Base-by-base conservation (phyloP, 495 filamentous ascomycete genomes). In the Penicillium bialowiezense region DNA sequence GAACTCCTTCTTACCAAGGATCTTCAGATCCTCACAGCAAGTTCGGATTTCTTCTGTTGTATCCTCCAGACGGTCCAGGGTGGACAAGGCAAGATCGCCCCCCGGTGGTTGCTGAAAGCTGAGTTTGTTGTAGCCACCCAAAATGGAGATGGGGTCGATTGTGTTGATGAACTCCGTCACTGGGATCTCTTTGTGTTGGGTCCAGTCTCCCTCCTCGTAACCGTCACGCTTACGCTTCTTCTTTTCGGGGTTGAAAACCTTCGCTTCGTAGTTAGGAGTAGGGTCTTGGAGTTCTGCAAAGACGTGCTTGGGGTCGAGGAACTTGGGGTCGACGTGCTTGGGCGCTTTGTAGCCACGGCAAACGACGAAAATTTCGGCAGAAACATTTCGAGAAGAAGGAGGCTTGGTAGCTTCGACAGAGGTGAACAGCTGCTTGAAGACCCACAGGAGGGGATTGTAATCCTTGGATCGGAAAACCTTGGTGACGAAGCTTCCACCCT, bases 391-490 rank as follows among this genome's bases (percentile, higher is more conserved):
- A 1, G 90, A 95, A 3, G 92, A 96, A 4, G 93, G 93, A 10
- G 93, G 93, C 69, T 98, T 98, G 7, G 93, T 98, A 5, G 93
- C 91, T 59, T 97, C 91, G 41, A 98, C 93, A 37, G 91, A 92
- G 21, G 76, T 78, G 74, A 98, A 98, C 3, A 97, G 76, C 66
- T 97, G 95, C 59, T 95, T 95, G 77, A 96, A 95, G 34, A 97
- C 92, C 93, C 93, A 99, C 38, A 97, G 81, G 37, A 99, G 73
- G 38, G 88, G 82, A 64, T 97, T 96, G 77, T 96, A 97, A 65
- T 98, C 91, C 60, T 95, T 96, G n/a, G 89, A 95, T 50, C 93
- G 70, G 76, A 99, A 99, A 21, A 99, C 88, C 64, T 99, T 99
- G 36, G 93, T 99, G 41, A 97, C 90, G 48, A 99, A 99, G 7